Conservation (phyloP, 1,139 yeast species). For the Zhuliangozyma parablackwelliae region DNA sequence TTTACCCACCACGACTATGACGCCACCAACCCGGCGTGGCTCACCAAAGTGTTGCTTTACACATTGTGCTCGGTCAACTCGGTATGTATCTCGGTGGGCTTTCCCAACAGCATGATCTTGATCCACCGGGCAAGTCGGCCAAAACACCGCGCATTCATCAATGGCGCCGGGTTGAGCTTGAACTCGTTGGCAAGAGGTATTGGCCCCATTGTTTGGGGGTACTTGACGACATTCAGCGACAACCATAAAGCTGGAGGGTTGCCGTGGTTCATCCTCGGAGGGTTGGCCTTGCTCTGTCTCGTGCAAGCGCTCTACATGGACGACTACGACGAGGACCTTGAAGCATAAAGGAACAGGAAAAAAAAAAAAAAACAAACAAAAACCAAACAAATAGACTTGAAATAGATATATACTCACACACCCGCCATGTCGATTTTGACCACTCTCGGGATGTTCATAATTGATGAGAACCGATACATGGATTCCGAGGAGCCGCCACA, state of each 20-base stretch:
- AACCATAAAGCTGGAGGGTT: conserved; percentile 38
- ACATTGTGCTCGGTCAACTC: conserved; percentile 24
- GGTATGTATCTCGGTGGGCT: conserved; percentile 28
- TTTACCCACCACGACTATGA: conserved; percentile 36
- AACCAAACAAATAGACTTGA: neutral
- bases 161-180: conserved; percentile 46
- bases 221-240: conserved; percentile 47
- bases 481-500: conserved; percentile 37
- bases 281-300: conserved; percentile 28
- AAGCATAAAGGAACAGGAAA: too few relatives aligned
- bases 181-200: conserved; percentile 53
- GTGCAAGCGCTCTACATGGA: conserved; percentile 30
- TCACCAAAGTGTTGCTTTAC: conserved; percentile 21
- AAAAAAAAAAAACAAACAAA: neutral
- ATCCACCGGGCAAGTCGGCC: conserved; percentile 47
- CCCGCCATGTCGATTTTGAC: conserved; percentile 31
- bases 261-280: conserved; percentile 47
- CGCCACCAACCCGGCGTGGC: conserved; percentile 18
- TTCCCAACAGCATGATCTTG: conserved; percentile 41
- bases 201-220: conserved; percentile 60
- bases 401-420: neutral
- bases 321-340: conserved; percentile 26
- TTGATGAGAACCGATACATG: conserved; percentile 77
- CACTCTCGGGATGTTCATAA: conserved; percentile 83
- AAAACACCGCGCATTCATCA: conserved; percentile 46